A percentile compares a stretch with the other conserved stretches of the same genome.
Conservation (phyloP, 2,329 filamentous ascomycete species). For the Thyridium curvatum region DNA sequence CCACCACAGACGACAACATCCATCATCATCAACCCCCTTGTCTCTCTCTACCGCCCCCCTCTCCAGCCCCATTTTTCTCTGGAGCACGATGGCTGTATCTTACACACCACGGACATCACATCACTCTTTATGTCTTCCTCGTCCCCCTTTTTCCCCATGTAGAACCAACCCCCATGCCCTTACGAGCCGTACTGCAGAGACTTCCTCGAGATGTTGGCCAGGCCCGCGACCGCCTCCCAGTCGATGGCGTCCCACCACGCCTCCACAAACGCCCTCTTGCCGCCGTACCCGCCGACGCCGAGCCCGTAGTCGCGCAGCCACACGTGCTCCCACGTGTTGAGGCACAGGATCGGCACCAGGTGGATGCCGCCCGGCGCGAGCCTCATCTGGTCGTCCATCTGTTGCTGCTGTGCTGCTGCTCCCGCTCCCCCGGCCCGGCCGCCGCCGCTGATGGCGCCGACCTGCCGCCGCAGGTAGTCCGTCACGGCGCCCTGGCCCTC, state of each 20-base stretch:
- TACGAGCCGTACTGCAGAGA: no score
- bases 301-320: constrained; percentile 78
- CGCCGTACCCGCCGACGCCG: constrained; percentile 49
- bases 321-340: constrained; percentile 95
- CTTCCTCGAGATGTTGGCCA: constrained; percentile 20
- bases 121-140: no score
- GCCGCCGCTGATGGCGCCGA: constrained; percentile 13
- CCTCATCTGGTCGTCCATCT: constrained; percentile 19
- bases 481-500: constrained; percentile 12
- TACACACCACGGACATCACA: no score
- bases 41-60: no score
- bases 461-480: constrained; percentile 32
- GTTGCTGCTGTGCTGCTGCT: constrained; percentile 2
- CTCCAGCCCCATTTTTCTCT: no score
- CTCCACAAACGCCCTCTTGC: constrained; percentile 70
- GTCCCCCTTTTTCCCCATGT: no score
- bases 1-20: no score
- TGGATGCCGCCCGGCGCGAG: constrained; percentile 61
- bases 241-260: constrained; percentile 86
- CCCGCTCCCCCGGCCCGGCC: constrained; percentile 6
- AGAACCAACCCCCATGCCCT: no score
- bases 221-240: constrained; percentile 65
- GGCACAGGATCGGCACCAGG: constrained; percentile 73
- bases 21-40: no score
- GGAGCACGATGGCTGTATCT: no score